Evolutionary conservation across 108 stramenopile species (phyloP), one percentile per base, ranked within the genome.

Genomic region (Epithemia pelagica): DNA sequence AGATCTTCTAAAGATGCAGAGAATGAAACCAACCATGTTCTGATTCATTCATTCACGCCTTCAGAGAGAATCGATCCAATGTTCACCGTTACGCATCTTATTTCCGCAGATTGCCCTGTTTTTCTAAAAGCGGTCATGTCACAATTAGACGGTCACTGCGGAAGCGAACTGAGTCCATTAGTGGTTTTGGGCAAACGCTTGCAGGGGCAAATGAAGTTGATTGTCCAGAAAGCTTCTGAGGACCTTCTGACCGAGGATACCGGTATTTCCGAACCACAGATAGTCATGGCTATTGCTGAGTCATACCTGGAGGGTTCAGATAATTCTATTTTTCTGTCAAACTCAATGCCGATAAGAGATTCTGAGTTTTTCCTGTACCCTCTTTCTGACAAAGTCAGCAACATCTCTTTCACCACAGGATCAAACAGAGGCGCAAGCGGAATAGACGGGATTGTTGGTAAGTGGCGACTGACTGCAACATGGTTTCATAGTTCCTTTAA

Each of bases 331-430:
- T 79, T 65, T 80, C 68, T 97, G 37, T 95, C 96, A 21, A 94
- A 95, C 71, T 90, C 88, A 31, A 97, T 97, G 96, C 92, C 96
- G 22, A 83, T 95, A 57, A 72, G 96, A 28, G 96, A 97, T 75
- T 83, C 86, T 28, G 96, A 97, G 57, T 79, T 77, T 52, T 97
- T 94, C 69, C 73, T 95, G 8, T 90, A 93, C 67, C 90, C 88
- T 18, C 61, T 59, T 30, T 28, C 62, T 65, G 54, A 54, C 46
- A 32, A 46, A 73, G 22, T 5, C 15, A 22, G 61, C 64, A 56
- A 31, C 51, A 32, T 61, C 72, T 53, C 20, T 79, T 26, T 66
- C n/a, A 68, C 76, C 5, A 76, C 76, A 1, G 81, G 69, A 28
- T 86, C 87, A 7, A 97, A 97, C 67, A 72, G 96, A 60, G 96